Evolutionary conservation across 139 green algal genomes (phyloP).

Genomic region (Eudorina sp.): DNA sequence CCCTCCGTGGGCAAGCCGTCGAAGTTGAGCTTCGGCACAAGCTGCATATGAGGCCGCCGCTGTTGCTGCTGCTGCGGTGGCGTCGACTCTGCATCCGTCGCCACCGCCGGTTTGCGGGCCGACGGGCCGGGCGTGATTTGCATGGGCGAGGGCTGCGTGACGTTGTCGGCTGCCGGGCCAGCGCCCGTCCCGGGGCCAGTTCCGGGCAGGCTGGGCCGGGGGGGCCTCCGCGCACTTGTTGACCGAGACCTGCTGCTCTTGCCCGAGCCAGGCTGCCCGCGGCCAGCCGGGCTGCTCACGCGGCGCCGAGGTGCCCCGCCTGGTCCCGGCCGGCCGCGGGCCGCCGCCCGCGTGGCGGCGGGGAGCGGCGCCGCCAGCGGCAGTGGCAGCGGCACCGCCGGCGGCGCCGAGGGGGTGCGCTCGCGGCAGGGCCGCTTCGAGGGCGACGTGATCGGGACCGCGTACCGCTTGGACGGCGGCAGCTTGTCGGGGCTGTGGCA

Average conservation of each 20-base stretch:
- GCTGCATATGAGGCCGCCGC: neutral
- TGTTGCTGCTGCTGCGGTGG: neutral
- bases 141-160: neutral
- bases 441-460: neutral
- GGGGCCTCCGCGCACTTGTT: neutral
- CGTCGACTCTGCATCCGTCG: neutral
- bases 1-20: neutral
- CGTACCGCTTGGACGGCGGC: constrained; percentile 25
- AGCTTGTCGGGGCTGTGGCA: constrained; percentile 13
- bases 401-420: neutral
- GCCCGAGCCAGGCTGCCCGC: neutral
- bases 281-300: neutral
- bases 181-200: no score
- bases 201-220: neutral
- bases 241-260: neutral
- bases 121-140: neutral
- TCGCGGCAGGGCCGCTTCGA: constrained; percentile 22
- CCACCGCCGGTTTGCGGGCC: neutral
- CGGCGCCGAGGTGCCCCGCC: neutral
- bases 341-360: neutral
- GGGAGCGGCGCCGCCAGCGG: neutral
- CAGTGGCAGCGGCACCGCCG: neutral
- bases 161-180: no score
- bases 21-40: neutral
- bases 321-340: neutral